These are phyloP conservation scores for Canariomyces notabilis DNA, from an alignment of 2,329 filamentous ascomycete species.

Conservation along the genomic window DNA sequence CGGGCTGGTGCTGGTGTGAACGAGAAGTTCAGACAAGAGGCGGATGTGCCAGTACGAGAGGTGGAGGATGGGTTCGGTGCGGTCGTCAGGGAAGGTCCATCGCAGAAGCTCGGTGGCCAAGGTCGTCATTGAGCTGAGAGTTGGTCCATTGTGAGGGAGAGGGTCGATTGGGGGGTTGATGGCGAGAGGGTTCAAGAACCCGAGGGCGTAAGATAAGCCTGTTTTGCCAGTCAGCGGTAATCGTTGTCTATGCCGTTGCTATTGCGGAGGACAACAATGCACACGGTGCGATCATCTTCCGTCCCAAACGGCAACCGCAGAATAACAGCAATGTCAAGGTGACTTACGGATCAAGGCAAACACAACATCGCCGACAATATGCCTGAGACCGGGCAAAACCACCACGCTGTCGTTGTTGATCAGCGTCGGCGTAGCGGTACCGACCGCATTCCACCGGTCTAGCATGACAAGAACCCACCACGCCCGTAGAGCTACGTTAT, in stretches of 20 bases:
- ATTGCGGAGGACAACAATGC: too few species aligned
- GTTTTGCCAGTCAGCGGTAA: neutral
- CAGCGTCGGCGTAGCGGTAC: constrained; percentile 56
- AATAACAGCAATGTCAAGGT: neutral
- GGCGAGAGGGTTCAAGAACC: constrained; percentile 46
- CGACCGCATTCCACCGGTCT: constrained; percentile 69
- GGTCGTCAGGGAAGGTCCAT: constrained; percentile 54
- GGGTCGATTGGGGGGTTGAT: constrained; percentile 40
- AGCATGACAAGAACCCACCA: constrained; percentile 71
- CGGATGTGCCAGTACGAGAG: constrained; percentile 67
- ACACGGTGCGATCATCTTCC: too few species aligned
- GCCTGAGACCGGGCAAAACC: constrained; percentile 53
- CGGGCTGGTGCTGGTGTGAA: constrained; percentile 23
- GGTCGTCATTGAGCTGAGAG: constrained; percentile 47
- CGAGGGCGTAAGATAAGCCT: constrained; percentile 30
- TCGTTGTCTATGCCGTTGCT: too few species aligned
- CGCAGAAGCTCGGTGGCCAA: constrained; percentile 61
- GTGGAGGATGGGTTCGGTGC: constrained; percentile 57
- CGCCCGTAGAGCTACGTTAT: constrained; percentile 56
- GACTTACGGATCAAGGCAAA: constrained; percentile 62
- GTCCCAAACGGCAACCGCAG: too few species aligned
- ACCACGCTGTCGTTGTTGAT: constrained; percentile 60
- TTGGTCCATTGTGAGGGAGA: constrained; percentile 35
- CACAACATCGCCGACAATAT: constrained; percentile 56
- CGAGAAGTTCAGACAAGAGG: constrained; percentile 58